Conservation (phyloP, 2,329 filamentous ascomycete genomes). For the Hymenoscyphus fraxineus region DNA sequence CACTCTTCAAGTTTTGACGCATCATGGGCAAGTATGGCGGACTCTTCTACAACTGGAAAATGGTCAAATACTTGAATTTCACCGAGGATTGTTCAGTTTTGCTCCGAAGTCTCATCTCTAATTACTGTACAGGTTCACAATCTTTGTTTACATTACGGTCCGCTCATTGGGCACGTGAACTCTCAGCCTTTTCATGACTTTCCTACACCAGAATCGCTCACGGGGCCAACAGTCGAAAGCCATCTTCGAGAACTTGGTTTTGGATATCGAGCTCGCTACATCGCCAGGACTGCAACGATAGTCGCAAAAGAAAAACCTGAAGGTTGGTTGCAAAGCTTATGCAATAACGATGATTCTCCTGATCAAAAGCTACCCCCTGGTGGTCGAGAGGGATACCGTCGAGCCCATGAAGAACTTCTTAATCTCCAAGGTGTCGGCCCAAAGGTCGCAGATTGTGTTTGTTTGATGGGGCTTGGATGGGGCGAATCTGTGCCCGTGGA, state of each 20-base stretch:
- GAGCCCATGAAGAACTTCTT: constrained; percentile 77
- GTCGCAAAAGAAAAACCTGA: constrained; percentile 63
- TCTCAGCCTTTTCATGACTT: constrained; percentile 81
- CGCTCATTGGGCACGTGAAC: constrained; percentile 66
- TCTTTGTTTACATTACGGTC: constrained; percentile 80
- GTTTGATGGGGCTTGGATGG: constrained; percentile 94
- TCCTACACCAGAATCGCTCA: constrained; percentile 70
- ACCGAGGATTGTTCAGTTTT: too few relatives aligned
- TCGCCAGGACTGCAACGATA: constrained; percentile 77
- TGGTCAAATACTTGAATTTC: too few relatives aligned
- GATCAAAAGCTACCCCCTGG: constrained; percentile 47
- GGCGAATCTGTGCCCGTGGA: constrained; percentile 92
- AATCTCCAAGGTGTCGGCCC: constrained; percentile 84
- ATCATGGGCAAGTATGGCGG: too few relatives aligned
- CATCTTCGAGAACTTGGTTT: constrained; percentile 82
- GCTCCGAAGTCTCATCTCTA: neutral
- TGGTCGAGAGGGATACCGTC: constrained; percentile 59
- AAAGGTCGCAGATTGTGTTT: constrained; percentile 96
- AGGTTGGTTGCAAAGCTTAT: constrained; percentile 72
- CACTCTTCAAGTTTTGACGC: too few relatives aligned
- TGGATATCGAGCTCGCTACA: constrained; percentile 91
- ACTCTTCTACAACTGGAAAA: too few relatives aligned
- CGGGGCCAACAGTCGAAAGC: constrained; percentile 69
- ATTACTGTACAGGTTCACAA: constrained; percentile 63
- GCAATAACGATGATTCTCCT: constrained; percentile 70